Conservation (phyloP, 768 basidiomycete species). For the Pholiota conissans region DNA sequence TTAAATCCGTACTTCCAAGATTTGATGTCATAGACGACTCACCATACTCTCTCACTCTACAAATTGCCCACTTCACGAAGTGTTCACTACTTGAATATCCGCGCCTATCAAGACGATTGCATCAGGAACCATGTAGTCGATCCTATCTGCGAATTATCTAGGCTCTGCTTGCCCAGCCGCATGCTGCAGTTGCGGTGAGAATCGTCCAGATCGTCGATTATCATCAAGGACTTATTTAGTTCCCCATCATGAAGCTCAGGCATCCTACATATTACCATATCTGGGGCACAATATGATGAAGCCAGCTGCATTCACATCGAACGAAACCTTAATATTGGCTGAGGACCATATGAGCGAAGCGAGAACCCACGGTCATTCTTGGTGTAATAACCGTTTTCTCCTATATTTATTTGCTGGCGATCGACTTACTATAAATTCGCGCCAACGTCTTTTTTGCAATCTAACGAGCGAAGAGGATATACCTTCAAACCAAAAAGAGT, state of each 20-base stretch:
- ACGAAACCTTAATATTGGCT: background rate
- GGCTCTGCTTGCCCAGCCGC: background rate
- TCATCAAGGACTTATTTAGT: no score
- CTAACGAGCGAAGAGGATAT: no score
- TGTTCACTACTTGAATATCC: conserved; percentile 4
- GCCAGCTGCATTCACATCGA: no score
- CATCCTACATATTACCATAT: no score
- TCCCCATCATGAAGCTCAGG: no score
- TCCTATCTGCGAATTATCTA: background rate
- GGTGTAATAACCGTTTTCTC: background rate
- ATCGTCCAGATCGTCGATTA: no score
- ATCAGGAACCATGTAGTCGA: conserved; percentile 24
- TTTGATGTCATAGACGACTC: no score
- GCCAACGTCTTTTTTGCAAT: no score
- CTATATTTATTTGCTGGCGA: background rate
- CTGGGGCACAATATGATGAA: no score
- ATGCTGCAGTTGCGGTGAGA: background rate
- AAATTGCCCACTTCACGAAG: conserved; percentile 26
- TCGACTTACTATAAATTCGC: no score
- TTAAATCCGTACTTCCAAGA: background rate
- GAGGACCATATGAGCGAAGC: conserved; percentile 23
- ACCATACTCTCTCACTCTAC: background rate
- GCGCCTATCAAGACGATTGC: conserved; percentile 7
- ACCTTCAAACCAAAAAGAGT: no score
- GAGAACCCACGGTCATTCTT: conserved; percentile 11